Percentiles rank a stretch among this genome's conserved stretches.
These are phyloP conservation scores for Puccinia novopanici DNA, from an alignment of 1,284 basidiomycete species.

Conservation along the genomic window DNA sequence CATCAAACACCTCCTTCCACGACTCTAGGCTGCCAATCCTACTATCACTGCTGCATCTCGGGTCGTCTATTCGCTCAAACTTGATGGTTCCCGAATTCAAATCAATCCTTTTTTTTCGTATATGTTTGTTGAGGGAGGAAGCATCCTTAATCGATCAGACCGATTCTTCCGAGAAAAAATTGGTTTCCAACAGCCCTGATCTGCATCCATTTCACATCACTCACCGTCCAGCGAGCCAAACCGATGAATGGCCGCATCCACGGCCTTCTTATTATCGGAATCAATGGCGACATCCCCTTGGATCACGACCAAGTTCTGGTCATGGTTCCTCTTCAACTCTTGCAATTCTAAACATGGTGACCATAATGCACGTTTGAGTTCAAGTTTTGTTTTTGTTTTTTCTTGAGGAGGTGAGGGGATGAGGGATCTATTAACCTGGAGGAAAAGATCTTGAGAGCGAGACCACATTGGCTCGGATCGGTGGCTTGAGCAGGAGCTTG, in stretches of 20 bases:
- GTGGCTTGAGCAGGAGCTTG: slow-evolving; percentile 19
- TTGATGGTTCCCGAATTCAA: slow-evolving; percentile 44
- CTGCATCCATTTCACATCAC: neutral
- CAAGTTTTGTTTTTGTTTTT: neutral
- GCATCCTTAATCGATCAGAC: neutral
- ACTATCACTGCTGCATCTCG: neutral
- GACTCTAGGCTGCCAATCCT: slow-evolving; percentile 2
- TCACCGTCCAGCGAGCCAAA: slow-evolving; percentile 43
- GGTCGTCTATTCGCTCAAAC: slow-evolving; percentile 20
- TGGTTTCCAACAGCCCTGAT: neutral
- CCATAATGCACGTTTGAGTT: neutral
- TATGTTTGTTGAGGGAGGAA: neutral
- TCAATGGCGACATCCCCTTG: slow-evolving; percentile 33
- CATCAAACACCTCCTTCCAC: slow-evolving; percentile 38
- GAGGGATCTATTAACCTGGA: slow-evolving; percentile 16
- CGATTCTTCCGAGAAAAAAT: neutral
- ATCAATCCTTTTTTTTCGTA: slow-evolving; percentile 13
- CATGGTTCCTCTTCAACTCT: slow-evolving; percentile 13
- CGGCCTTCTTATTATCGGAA: slow-evolving; percentile 32
- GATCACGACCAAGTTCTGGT: slow-evolving; percentile 9
- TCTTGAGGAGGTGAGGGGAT: neutral
- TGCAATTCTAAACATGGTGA: slow-evolving; percentile 20
- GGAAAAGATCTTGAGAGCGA: slow-evolving; percentile 41
- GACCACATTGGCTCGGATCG: slow-evolving; percentile 33
- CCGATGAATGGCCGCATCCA: slow-evolving; percentile 26